Base-by-base conservation (phyloP, 2,329 filamentous ascomycete genomes). In the Beauveria australis region DNA sequence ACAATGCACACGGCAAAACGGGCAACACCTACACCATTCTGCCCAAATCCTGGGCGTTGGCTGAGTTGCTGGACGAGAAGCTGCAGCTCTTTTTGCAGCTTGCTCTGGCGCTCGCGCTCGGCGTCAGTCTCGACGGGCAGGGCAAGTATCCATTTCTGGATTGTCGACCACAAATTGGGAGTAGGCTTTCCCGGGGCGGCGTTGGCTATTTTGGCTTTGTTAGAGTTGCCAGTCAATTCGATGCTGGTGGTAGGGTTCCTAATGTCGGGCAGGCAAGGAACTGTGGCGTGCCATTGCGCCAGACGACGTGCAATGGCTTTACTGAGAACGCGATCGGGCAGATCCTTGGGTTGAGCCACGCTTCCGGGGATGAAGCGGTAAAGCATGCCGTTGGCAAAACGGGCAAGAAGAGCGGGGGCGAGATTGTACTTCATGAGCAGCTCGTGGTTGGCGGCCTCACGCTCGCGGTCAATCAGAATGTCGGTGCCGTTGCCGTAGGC, bases 401-500 rank as follows among this genome's bases (percentile, higher is more conserved):
- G 89, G 59, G 92, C 94, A 62, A 97, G 83, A 57, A 99, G 81
- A 63, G 89, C 81, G 43, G 94, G 94, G 22, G 94, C 94, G 59
- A 99, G 86, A 67, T 87, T 85, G 69, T 92, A 81, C 66, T 84
- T 85, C 76, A 92, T 91, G 64, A 97, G 86, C 61, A 97, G 82
- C 71, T 92, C 92, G 76, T 99, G 94, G 72, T 87, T 88, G 68
- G 86, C 81, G 1, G 81, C 83, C 80, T 84, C 87, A 81, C 93
- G 87, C 78, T 96, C 90, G 66, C 94, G 89, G 77, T 99, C 94
- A 76, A 99, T 99, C 67, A 99, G 83, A 59, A 97, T 83, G 71
- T 96, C 92, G 66, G 94, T 97, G 65, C 92, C 91, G 73, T 94
- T 88, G 67, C 94, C 94, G 75, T 97, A 99, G 64, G 94, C 94